Evolutionary conservation across 1,284 basidiomycete species (phyloP), one percentile per base, ranked within the genome.

Genomic region (Rhodotorula sp.): DNA sequence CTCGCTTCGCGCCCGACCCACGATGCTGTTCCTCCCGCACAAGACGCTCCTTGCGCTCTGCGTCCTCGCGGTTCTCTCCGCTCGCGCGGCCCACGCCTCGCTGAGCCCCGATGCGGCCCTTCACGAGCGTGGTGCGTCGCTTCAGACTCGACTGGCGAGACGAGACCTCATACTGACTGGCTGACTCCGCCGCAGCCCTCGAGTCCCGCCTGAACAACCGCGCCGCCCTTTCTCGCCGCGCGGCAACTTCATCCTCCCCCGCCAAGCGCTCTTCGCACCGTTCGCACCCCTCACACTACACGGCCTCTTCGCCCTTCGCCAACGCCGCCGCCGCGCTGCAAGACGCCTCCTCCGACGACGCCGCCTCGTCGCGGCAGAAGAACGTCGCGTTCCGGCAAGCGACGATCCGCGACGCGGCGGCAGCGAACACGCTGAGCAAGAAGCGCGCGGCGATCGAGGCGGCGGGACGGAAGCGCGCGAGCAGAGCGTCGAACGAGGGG

Each of bases 21-120:
- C 13, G 27, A 54, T 63, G 44, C 53, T 55, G 44, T 53, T 42
- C 19, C 45, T n/a, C 1, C 52, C 52, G n/a, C 59, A 4, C 46
- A 48, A 41, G 46, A 48, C 46, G 12, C 45, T 64, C 17, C 46
- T 66, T 58, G 65, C 58, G 12, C 21, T 66, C 45, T 54, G 50
- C 58, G 42, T 59, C 52, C 45, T 66, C 52, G 65, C 65, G 27
- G 27, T 66, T 23, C 58, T 66, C 16, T 54, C 65, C 8, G 54
- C 46, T 23, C 46, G 42, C 27, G 21, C 58, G 21, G 45, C 45
- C 9, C 13, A n/a, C 19, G 60, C 59, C 23, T 41, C 44, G 21
- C 34, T 34, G 34, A 34, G 34, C 34, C 34, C 34, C 34, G 34
- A 34, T 23, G 25, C 7, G 14, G 27, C 19, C 19, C 49, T 8